phyloP scores from a whole-genome alignment of 179 eudicot species.

The Silene vulgaris region DNA sequence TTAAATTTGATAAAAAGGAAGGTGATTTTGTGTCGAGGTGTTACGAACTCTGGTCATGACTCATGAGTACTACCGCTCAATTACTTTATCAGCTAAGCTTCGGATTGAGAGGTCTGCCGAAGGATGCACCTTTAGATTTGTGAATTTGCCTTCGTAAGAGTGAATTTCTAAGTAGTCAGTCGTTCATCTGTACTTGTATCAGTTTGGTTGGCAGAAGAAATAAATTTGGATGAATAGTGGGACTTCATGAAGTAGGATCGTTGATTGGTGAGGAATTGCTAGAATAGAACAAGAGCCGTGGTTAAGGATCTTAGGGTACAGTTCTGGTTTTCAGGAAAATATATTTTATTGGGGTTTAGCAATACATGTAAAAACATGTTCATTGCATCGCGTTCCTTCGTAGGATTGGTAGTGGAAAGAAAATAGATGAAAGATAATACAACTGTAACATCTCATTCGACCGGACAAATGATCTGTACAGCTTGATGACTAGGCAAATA shows the following conservation, averaged over 20 bases:
- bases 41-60: not conserved
- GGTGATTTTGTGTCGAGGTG: not conserved
- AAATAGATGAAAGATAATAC: no score
- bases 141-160: not conserved
- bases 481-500: no score
- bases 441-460: no score
- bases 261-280: conserved; percentile 5
- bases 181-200: not conserved
- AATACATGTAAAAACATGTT: not conserved
- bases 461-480: no score
- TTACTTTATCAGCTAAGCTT: no score
- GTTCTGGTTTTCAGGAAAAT: no score
- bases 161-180: not conserved
- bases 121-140: not conserved
- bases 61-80: no score
- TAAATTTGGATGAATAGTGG: not conserved
- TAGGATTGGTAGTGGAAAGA: no score
- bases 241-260: not conserved
- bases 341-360: no score
- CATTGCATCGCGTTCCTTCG: no score
- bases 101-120: not conserved
- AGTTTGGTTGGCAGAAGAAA: not conserved
- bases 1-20: not conserved
- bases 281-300: not conserved
- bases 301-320: not conserved